Evolutionary conservation across 352 stramenopile genomes (phyloP).

Genomic region (Globisporangium rhizosaccharum): DNA sequence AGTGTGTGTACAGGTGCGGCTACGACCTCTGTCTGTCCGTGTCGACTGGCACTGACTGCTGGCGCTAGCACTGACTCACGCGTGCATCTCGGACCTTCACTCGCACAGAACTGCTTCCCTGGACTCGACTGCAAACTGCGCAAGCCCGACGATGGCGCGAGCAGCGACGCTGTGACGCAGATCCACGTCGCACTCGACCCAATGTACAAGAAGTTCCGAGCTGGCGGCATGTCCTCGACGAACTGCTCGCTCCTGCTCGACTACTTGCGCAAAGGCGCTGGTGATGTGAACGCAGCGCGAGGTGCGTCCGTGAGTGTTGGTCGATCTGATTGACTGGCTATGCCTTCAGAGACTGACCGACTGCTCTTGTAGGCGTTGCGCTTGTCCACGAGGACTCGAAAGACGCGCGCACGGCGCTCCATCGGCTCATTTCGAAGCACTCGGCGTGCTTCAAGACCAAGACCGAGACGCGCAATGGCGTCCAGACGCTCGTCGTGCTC

Average conservation of each 20-base stretch:
- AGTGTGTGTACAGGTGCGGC: slow-evolving; percentile 66
- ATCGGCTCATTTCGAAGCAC: slow-evolving; percentile 56
- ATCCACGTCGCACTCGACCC: slow-evolving; percentile 59
- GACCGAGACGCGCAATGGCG: slow-evolving; percentile 39
- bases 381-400: slow-evolving; percentile 60
- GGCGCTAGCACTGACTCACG: neutral
- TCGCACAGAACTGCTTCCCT: slow-evolving; percentile 50
- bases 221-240: slow-evolving; percentile 35
- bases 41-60: neutral
- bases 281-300: slow-evolving; percentile 23
- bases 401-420: slow-evolving; percentile 46
- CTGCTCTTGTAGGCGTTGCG: slow-evolving; percentile 28
- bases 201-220: slow-evolving; percentile 61
- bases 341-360: neutral
- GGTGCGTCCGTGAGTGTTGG: slow-evolving; percentile 17
- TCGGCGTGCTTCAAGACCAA: slow-evolving; percentile 60
- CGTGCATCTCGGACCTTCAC: neutral
- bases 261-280: slow-evolving; percentile 52
- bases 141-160: slow-evolving; percentile 14
- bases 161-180: slow-evolving; percentile 9
- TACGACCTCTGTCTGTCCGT: neutral
- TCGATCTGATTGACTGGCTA: neutral
- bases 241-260: slow-evolving; percentile 49
- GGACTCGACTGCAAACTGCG: slow-evolving; percentile 57
- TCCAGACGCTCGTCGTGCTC: slow-evolving; percentile 45